These are phyloP conservation scores for Claviceps cyperi DNA, from an alignment of 2,329 filamentous ascomycete genomes.

Conservation along the genomic window DNA sequence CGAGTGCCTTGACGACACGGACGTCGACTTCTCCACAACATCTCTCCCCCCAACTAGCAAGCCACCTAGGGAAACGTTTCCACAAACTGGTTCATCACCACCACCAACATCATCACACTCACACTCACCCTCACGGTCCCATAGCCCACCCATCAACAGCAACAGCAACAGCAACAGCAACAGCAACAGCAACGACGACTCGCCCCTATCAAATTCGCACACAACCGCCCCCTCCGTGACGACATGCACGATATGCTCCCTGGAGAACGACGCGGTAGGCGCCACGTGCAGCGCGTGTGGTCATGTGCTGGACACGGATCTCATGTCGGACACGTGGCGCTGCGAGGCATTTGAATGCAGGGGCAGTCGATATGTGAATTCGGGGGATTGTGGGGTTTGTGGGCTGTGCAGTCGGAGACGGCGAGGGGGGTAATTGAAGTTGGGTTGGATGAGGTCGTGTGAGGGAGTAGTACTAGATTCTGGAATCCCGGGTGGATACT, in stretches of 20 bases:
- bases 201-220: no score
- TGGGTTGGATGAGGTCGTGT: no score
- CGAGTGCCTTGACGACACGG: neutral
- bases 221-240: neutral
- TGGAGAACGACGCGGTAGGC: conserved; percentile 38
- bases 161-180: neutral
- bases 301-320: conserved; percentile 46
- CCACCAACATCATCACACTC: no score
- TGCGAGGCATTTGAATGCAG: conserved; percentile 44
- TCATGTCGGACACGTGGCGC: conserved; percentile 45
- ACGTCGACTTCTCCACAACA: neutral
- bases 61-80: neutral
- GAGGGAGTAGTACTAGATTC: no score
- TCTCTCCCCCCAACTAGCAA: neutral
- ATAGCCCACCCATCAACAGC: neutral
- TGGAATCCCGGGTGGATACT: no score
- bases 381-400: conserved; percentile 54
- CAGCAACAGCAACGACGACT: neutral
- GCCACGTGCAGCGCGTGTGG: conserved; percentile 55
- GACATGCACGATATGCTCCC: conserved; percentile 51
- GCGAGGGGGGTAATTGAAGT: neutral
- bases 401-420: conserved; percentile 47
- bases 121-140: neutral
- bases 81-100: neutral
- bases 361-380: conserved; percentile 47